These are phyloP conservation scores for Linnemannia hyalina DNA, from an alignment of 192 early-diverging fungal species.

Conservation along the genomic window DNA sequence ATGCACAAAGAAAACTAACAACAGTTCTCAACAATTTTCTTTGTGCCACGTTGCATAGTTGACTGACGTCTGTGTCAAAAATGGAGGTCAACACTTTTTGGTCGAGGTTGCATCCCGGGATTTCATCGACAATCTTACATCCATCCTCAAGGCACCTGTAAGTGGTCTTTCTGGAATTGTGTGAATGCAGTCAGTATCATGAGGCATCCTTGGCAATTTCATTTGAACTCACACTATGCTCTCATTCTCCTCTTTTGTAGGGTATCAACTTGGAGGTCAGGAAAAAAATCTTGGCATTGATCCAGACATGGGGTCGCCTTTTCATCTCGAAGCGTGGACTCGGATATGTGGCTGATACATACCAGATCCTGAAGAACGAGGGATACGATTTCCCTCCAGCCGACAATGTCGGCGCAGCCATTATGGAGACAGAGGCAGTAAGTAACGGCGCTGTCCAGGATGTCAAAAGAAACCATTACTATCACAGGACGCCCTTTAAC, in stretches of 20 bases:
- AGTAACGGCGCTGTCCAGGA: conserved; percentile 11
- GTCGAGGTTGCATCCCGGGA: conserved; percentile 89
- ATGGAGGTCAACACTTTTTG: conserved; percentile 89
- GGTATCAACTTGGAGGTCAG: conserved; percentile 82
- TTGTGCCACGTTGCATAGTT: conserved; percentile 62
- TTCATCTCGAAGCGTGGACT: conserved; percentile 85
- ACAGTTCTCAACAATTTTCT: background rate
- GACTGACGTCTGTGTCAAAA: conserved; percentile 95
- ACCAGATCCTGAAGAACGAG: conserved; percentile 84
- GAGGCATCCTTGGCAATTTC: conserved; percentile 2
- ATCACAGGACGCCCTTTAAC: background rate
- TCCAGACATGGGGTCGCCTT: conserved; percentile 93
- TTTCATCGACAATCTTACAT: conserved; percentile 88
- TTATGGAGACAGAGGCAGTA: conserved; percentile 92
- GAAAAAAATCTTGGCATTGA: conserved; percentile 76
- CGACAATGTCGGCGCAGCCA: conserved; percentile 69
- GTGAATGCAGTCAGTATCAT: background rate
- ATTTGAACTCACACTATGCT: background rate
- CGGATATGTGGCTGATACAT: conserved; percentile 83
- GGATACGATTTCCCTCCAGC: conserved; percentile 82
- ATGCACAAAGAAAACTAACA: background rate
- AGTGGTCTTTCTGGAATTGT: conserved; percentile 6
- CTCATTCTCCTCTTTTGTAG: conserved; percentile 24
- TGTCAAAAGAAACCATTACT: background rate
- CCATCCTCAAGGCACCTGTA: conserved; percentile 71